Evolutionary conservation across 805 yeast species (phyloP).

Genomic region (Lachancea waltii): DNA sequence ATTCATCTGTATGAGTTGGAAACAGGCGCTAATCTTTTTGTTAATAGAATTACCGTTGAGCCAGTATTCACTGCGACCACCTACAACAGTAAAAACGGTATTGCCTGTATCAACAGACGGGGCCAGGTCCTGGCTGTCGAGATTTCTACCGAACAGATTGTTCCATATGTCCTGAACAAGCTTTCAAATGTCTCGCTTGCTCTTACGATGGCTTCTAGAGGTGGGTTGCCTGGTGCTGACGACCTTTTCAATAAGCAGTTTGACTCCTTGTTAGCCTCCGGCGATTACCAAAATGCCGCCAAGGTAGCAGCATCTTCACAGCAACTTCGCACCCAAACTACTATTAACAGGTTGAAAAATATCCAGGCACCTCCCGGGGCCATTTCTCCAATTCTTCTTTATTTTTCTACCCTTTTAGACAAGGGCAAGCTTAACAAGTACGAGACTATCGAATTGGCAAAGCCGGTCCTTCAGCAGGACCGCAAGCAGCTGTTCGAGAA

Average conservation of each 20-base stretch:
- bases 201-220: conserved; percentile 82
- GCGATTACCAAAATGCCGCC: conserved; percentile 89
- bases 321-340: conserved; percentile 87
- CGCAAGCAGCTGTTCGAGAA: conserved; percentile 90
- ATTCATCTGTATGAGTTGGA: conserved; percentile 93
- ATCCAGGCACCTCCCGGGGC: conserved; percentile 91
- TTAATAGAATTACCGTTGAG: conserved; percentile 93
- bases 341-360: conserved; percentile 85
- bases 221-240: conserved; percentile 97
- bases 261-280: conserved; percentile 72
- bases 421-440: conserved; percentile 86
- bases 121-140: conserved; percentile 95
- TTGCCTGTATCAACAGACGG: conserved; percentile 85
- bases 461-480: conserved; percentile 92
- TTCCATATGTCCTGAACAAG: conserved; percentile 83
- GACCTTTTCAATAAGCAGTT: conserved; percentile 85
- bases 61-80: conserved; percentile 86
- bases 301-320: conserved; percentile 94
- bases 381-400: conserved; percentile 88
- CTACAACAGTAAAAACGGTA: conserved; percentile 70
- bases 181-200: conserved; percentile 84
- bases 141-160: conserved; percentile 72
- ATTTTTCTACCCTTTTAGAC: conserved; percentile 85
- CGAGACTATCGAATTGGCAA: conserved; percentile 91
- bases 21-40: conserved; percentile 85